Conservation (phyloP, 768 basidiomycete genomes). For the Suillus luteus region DNA sequence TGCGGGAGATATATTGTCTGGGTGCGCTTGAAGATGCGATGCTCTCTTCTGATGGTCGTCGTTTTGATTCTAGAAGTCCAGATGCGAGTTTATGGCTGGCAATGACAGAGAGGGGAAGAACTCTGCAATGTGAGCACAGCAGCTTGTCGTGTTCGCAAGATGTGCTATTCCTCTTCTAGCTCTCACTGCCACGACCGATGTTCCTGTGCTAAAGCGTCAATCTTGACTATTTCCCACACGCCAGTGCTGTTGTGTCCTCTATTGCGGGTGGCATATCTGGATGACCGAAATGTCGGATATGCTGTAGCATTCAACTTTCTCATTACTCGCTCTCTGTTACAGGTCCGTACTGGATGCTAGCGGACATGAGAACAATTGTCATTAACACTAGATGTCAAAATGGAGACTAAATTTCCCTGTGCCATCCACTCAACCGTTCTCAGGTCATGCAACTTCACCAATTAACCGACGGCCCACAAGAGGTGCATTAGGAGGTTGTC, state of each 20-base stretch:
- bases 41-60: neutral
- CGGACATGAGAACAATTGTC: too few species aligned
- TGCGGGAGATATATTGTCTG: neutral
- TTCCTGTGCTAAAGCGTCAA: neutral
- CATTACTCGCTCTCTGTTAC: too few species aligned
- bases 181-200: neutral
- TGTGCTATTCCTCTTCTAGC: neutral
- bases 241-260: neutral
- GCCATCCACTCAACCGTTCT: too few species aligned
- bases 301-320: too few species aligned
- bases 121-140: neutral
- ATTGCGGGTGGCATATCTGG: too few species aligned
- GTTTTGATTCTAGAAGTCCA: neutral
- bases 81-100: neutral
- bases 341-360: too few species aligned
- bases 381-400: too few species aligned
- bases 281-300: too few species aligned
- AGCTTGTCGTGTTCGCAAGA: neutral
- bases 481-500: too few species aligned
- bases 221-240: neutral
- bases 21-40: neutral
- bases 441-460: too few species aligned
- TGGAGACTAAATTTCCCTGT: too few species aligned
- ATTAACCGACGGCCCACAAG: too few species aligned
- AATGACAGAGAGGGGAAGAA: neutral